These are phyloP conservation scores for Ophiostoma populinum DNA, from an alignment of 2,329 filamentous ascomycete genomes.

Conservation along the genomic window DNA sequence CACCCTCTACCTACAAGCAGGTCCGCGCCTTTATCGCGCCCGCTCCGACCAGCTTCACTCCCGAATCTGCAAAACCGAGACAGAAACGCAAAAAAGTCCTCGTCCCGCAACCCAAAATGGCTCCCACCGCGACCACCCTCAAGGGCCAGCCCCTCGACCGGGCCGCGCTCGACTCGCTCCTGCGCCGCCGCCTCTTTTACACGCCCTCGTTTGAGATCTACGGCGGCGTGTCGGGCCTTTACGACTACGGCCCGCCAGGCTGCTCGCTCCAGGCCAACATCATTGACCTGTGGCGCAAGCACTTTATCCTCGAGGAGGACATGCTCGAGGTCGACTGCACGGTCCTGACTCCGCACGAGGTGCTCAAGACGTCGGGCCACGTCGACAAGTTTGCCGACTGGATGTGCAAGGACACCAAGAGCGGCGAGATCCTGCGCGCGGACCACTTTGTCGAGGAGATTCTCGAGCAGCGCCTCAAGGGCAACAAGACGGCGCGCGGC, in stretches of 20 bases:
- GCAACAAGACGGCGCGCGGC: conserved; percentile 82
- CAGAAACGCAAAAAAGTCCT: not conserved
- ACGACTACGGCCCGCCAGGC: conserved; percentile 84
- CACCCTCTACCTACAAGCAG: not conserved
- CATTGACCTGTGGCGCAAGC: conserved; percentile 77
- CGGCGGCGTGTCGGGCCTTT: conserved; percentile 72
- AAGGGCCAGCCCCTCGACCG: conserved; percentile 85
- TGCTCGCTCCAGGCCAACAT: conserved; percentile 77
- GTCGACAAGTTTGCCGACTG: conserved; percentile 97
- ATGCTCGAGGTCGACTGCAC: conserved; percentile 94
- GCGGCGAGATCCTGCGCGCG: conserved; percentile 86
- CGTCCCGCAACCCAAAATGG: conserved; percentile 4
- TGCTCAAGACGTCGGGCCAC: conserved; percentile 90
- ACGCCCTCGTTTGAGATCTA: conserved; percentile 95
- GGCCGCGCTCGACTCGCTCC: conserved; percentile 61
- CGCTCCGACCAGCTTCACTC: no score
- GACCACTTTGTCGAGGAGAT: conserved; percentile 95
- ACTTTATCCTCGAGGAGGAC: conserved; percentile 84
- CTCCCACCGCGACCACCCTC: conserved; percentile 44
- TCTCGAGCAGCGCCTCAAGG: conserved; percentile 71
- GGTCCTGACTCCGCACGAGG: conserved; percentile 79
- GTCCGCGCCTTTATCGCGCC: no score
- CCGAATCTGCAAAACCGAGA: not conserved
- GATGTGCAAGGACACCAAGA: conserved; percentile 99
- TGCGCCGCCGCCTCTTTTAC: conserved; percentile 82